Percentiles rank a stretch among this genome's conserved stretches.
phyloP scores from a whole-genome alignment of 768 basidiomycete species.

The Rhodosporidiobolus sp. region DNA sequence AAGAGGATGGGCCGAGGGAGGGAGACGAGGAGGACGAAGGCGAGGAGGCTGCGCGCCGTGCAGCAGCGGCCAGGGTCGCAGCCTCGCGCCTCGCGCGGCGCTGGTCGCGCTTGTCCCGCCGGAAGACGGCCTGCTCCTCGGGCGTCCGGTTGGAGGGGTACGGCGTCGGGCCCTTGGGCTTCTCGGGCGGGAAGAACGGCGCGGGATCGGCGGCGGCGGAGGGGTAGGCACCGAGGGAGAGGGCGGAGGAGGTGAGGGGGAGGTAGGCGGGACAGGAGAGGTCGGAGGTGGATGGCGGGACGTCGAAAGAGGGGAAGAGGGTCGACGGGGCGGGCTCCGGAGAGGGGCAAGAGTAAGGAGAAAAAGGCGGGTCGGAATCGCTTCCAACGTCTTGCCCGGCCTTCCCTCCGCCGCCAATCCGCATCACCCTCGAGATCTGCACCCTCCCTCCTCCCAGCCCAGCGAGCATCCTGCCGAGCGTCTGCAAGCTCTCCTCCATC shows the following conservation, averaged over 20 bases:
- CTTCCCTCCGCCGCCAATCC: background rate
- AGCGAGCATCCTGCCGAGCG: slow-evolving; percentile 88
- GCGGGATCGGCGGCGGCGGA: background rate
- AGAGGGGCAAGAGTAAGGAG: background rate
- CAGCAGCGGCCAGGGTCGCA: too few species aligned
- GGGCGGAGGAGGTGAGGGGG: background rate
- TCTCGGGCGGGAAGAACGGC: background rate
- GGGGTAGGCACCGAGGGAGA: too few species aligned
- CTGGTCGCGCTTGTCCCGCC: slow-evolving; percentile 34
- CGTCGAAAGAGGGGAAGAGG: slow-evolving; percentile 19
- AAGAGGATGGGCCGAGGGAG: background rate
- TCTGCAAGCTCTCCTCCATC: slow-evolving; percentile 76
- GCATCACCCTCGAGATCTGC: slow-evolving; percentile 20
- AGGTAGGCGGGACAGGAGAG: background rate
- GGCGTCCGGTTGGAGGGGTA: slow-evolving; percentile 20
- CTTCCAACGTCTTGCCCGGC: too few species aligned
- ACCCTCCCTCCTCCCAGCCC: slow-evolving; percentile 66
- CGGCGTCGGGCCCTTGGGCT: slow-evolving; percentile 9
- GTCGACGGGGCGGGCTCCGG: background rate
- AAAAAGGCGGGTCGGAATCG: background rate
- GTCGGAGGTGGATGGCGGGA: background rate
- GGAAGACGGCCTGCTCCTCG: slow-evolving; percentile 18
- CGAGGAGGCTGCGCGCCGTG: background rate
- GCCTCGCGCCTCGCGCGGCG: background rate
- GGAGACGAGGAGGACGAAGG: background rate